These are phyloP conservation scores for Passiflora organensis DNA, from an alignment of 345 rosid genomes.

Conservation along the genomic window DNA sequence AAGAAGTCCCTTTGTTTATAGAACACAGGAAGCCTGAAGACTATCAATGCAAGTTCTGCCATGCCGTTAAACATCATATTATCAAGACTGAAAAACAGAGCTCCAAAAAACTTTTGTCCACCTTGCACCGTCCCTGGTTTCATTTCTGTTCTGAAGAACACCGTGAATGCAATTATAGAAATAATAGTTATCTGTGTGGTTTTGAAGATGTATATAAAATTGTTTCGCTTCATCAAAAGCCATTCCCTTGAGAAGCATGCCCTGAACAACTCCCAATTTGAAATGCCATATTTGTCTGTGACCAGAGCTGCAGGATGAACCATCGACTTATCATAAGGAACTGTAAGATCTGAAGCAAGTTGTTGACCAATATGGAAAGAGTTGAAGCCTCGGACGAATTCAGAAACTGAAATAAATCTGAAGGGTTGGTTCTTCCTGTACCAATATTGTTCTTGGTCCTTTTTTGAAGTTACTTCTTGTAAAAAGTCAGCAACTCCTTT, in stretches of 20 bases:
- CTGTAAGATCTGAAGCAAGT: constrained; percentile 21
- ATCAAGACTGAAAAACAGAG: constrained; percentile 42
- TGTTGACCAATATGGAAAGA: constrained; percentile 33
- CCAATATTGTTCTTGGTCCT: constrained; percentile 52
- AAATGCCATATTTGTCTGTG: constrained; percentile 35
- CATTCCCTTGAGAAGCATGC: constrained; percentile 45
- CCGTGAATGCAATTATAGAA: constrained; percentile 34
- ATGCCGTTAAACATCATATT: constrained; percentile 51
- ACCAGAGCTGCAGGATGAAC: constrained; percentile 39
- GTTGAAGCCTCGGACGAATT: constrained; percentile 30
- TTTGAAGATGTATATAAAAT: constrained; percentile 39
- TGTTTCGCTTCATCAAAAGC: constrained; percentile 38
- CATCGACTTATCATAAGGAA: constrained; percentile 28
- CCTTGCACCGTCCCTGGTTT: constrained; percentile 32
- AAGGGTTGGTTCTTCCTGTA: constrained; percentile 29
- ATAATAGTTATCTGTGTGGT: constrained; percentile 39
- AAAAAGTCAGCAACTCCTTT: constrained; percentile 48
- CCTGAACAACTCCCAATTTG: constrained; percentile 41
- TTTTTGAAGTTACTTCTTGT: constrained; percentile 47
- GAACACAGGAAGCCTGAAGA: constrained; percentile 40
- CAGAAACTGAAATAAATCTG: constrained; percentile 26
- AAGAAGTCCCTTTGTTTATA: constrained; percentile 42
- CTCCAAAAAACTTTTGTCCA: constrained; percentile 41
- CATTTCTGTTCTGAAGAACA: constrained; percentile 40
- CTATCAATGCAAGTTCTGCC: constrained; percentile 50